Evolutionary conservation across 2,329 filamentous ascomycete genomes (phyloP).

Genomic region (Triangularia setosa): DNA sequence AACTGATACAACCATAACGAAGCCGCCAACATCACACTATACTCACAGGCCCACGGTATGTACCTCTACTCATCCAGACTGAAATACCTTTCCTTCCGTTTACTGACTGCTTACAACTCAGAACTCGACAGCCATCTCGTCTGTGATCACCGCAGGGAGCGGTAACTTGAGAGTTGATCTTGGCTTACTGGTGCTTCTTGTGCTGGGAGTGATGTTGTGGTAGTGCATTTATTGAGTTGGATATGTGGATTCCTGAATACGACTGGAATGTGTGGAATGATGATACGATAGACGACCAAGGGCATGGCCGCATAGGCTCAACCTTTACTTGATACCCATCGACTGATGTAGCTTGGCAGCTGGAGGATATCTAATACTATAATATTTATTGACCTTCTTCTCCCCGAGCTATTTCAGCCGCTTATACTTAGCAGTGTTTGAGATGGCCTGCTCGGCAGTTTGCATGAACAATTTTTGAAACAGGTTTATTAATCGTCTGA

Average conservation of each 20-base stretch:
- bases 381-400: background rate
- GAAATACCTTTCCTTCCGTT: background rate
- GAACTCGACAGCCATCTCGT: background rate
- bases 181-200: background rate
- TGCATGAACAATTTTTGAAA: too few relatives aligned
- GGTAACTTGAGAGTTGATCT: background rate
- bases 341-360: background rate
- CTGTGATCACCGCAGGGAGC: background rate
- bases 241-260: background rate
- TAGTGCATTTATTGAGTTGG: background rate
- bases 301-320: background rate
- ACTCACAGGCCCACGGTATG: background rate
- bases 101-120: background rate
- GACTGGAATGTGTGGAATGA: background rate
- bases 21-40: background rate
- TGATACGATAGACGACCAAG: background rate
- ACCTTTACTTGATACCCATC: background rate
- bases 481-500: too few relatives aligned
- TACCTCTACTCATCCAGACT: background rate
- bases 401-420: background rate
- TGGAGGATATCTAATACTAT: background rate
- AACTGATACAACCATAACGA: slow-evolving; percentile 1
- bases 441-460: too few relatives aligned
- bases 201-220: background rate
- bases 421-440: too few relatives aligned